These are phyloP conservation scores for Pichia sp. DNA, from an alignment of 1,139 yeast species.

Conservation along the genomic window DNA sequence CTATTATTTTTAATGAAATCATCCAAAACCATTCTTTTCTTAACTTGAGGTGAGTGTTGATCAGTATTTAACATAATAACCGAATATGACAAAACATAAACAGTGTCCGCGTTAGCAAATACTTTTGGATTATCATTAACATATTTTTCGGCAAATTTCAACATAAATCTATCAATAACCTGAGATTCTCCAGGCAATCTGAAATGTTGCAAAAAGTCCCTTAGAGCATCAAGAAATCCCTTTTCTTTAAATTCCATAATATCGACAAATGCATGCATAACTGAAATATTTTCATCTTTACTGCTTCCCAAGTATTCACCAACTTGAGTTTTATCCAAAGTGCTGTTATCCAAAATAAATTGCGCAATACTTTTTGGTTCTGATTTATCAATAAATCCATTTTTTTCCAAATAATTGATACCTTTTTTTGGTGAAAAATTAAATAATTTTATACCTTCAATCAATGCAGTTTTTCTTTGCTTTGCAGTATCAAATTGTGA, in stretches of 20 bases:
- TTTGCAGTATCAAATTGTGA: constrained; percentile 76
- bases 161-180: constrained; percentile 92
- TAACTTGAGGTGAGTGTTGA: constrained; percentile 81
- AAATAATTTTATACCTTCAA: constrained; percentile 74
- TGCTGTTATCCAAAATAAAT: constrained; percentile 66
- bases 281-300: constrained; percentile 64
- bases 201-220: constrained; percentile 78
- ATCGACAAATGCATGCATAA: constrained; percentile 94
- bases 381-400: constrained; percentile 56
- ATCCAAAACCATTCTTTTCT: constrained; percentile 79
- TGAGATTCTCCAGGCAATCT: constrained; percentile 98
- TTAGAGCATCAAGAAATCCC: constrained; percentile 78
- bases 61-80: constrained; percentile 93
- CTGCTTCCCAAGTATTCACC: constrained; percentile 96
- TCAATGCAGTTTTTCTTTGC: constrained; percentile 72
- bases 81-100: constrained; percentile 88
- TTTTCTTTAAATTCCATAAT: constrained; percentile 66
- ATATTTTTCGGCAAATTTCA: constrained; percentile 92
- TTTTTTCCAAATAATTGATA: constrained; percentile 50
- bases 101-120: constrained; percentile 90
- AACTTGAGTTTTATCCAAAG: constrained; percentile 68
- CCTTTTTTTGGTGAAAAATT: constrained; percentile 85
- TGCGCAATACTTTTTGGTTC: constrained; percentile 66
- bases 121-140: constrained; percentile 79
- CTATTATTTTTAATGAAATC: constrained; percentile 80